These are phyloP conservation scores for Saccharomycodes ludwigii DNA, from an alignment of 805 yeast genomes.

Conservation along the genomic window DNA sequence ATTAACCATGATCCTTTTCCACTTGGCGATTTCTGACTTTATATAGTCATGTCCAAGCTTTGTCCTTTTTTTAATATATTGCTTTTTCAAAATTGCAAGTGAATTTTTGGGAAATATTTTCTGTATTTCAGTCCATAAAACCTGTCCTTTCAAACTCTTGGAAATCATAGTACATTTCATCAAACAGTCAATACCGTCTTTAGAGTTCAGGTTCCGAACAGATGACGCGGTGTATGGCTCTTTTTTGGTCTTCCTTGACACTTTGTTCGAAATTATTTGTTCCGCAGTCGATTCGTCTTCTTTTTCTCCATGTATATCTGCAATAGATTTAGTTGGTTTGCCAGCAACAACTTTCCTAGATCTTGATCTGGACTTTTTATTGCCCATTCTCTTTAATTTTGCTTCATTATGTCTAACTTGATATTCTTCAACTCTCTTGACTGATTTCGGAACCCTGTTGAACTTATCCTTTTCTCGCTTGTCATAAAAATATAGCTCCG, in stretches of 20 bases:
- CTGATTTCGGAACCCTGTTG: slow-evolving; percentile 19
- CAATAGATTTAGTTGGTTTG: not conserved
- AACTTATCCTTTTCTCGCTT: slow-evolving; percentile 19
- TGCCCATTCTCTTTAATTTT: no score
- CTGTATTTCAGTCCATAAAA: slow-evolving; percentile 56
- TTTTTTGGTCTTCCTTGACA: not conserved
- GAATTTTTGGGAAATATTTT: slow-evolving; percentile 27
- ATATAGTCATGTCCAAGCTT: slow-evolving; percentile 50
- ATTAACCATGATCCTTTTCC: slow-evolving; percentile 52
- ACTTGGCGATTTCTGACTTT: slow-evolving; percentile 38
- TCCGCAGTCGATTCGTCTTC: not conserved
- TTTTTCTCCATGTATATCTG: not conserved
- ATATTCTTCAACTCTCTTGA: slow-evolving; percentile 19
- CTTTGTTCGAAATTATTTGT: not conserved
- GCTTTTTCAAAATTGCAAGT: slow-evolving; percentile 30
- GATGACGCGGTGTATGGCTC: not conserved
- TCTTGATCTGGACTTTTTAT: no score
- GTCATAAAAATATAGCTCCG: slow-evolving; percentile 24
- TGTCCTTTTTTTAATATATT: slow-evolving; percentile 51
- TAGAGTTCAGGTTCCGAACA: slow-evolving; percentile 17
- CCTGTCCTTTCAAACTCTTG: slow-evolving; percentile 46
- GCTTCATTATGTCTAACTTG: slow-evolving; percentile 9
- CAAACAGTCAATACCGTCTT: slow-evolving; percentile 39
- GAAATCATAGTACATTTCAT: slow-evolving; percentile 57
- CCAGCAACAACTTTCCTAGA: not conserved